Base-by-base conservation (phyloP, 768 basidiomycete species). In the Leccinellum albellum region DNA sequence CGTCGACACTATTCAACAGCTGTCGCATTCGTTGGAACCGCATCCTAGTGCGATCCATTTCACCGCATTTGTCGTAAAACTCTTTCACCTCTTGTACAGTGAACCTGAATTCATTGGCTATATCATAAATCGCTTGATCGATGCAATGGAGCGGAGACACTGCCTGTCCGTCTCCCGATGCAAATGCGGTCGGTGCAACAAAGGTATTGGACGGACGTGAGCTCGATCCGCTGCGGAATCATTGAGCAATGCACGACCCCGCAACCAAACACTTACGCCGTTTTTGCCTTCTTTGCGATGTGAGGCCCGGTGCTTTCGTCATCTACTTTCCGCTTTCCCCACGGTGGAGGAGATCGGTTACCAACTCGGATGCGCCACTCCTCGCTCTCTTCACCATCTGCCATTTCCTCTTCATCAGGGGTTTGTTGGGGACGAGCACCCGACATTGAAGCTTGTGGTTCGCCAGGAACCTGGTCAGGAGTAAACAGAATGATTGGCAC, bases 1-100 rank as follows among this genome's bases (percentile, higher is more conserved):
- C 71, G 20, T 56, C 62, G 3, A 73, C 54, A 29, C 53, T 73
- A n/a, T 56, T 67, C 35, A 80, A 51, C 10, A 75, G 45, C 47
- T 80, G 76, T 24, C 89, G 80, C 86, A 91, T 88, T 62, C 70
- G 80, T 61, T 81, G 81, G 67, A 92, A 91, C 31, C 87, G 79
- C 23, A 59, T 70, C 60, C 81, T 79, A 10, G 90, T 90, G 49
- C 79, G 78, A 33, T 77, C 79, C 79, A 89, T 82, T 62, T 90
- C 88, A 14, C 86, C 85, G 56, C 80, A 86, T 59, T 78, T 82
- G 64, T 89, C 86, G 59, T 90, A 90, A 67, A 83, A 89, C 64
- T 87, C 88, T 65, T 86, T 81, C 14, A 92, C 89, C 70, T 92
- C 90, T 60, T 86, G 85, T 1, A 83, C 67, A 1, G 88, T 88